Base-by-base conservation (phyloP, 192 early-diverging fungal species). In the Linnemannia hyalina region DNA sequence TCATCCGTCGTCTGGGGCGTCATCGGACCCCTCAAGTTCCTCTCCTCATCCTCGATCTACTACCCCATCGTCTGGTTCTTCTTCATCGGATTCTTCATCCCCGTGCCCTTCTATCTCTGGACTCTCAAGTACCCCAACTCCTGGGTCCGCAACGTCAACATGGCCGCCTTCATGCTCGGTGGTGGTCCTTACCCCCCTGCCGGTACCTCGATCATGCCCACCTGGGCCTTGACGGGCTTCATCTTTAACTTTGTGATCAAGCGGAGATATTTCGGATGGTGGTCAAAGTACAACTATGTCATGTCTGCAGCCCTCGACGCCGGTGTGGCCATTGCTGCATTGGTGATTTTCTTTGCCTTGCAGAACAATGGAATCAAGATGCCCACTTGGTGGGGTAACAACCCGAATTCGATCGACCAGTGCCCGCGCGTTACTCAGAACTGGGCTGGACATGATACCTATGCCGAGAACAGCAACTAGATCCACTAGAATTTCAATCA, bases 1-100 rank as follows among this genome's bases (percentile, higher is more conserved):
- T 93, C 93, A 0, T 94, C 94, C 16, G 90, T 96, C 15, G 95
- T 97, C 54, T 97, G 95, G 95, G 96, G 96, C 75, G 89, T 94
- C 10, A 90, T 97, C 60, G 94, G 94, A 9, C 96, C 96, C 11
- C 86, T 80, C 52, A 93, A 91, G 63, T 92, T 95, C 89, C 94
- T 96, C 78, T 91, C 92, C 42, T 81, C 90, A 2, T 80, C 75
- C 0, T 89, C 89, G 18, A 60, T 90, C 47, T 92, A 92, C 76
- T 74, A 81, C 35, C 79, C 84, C 15, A 77, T 92, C 42, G 85
- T 88, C 23, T 92, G 87, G 80, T 85, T 94, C 90, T 78, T 94
- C 89, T 73, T 96, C 49, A 83, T 91, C 49, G 96, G 96, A 0
- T 90, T 92, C 41, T 40, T 96, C 20, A 81, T 97, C 26, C 95